Evolutionary conservation across 2,329 filamentous ascomycete genomes (phyloP), one percentile per base, ranked within the genome.

Genomic region (Talaromyces rugulosus): DNA sequence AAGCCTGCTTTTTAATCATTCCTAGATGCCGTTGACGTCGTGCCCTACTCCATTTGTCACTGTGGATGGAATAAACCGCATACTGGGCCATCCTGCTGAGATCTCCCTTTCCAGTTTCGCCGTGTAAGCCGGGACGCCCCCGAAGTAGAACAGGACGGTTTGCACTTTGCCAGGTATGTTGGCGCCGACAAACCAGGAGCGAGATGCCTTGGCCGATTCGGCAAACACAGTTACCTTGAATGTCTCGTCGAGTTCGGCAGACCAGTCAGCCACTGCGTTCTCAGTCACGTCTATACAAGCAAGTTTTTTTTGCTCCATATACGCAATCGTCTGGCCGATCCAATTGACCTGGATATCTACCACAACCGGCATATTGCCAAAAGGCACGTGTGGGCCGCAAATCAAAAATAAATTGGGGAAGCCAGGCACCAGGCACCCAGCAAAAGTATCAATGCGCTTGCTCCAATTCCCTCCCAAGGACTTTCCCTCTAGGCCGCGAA

Each of bases 361-460:
- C 11, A 42, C 40, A 42, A 42, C 40, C 1, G 53, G 31, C 8
- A 40, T 67, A 62, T 78, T 80, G 4, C 70, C 68, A 56, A 78
- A 79, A 9, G 74, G 74, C 34, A 74, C 75, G 57, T 87, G 84
- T 1, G 80, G 77, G 0, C 85, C 84, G 66, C 86, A 85, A 56
- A 84, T 68, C 65, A 81, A 81, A 69, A 82, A 81, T 74, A 82
- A 75, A 55, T 84, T 83, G 0, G 81, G 80, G 66, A 81, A 80
- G 2, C 71, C 71, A n/a, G 72, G 66, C 11, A 75, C 73, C 0
- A 75, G 75, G 7, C 80, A 73, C 1, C 81, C 81, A 42, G 40
- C 40, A n/a, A 42, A 42, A 4, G 40, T 42, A 9, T 42, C 40
- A 14, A 42, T 42, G 4, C 40, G 11, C 11, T 42, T 42, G 11